A percentile compares a stretch with the other conserved stretches of the same genome.
Evolutionary conservation across 306 rosid species (phyloP).

Genomic region (Cicer judaicum): DNA sequence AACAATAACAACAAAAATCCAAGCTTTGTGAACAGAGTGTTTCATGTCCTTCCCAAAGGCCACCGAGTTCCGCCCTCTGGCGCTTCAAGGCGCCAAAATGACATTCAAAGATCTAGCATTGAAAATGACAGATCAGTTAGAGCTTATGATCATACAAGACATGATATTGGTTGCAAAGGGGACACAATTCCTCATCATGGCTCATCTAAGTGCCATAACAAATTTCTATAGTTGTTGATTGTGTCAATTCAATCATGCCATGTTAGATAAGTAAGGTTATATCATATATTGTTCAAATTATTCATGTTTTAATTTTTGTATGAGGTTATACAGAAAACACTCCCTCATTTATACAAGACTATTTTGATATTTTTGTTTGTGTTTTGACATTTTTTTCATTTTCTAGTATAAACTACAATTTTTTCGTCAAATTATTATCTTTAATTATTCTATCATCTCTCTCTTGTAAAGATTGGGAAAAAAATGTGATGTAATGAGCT

Average conservation of each 20-base stretch:
- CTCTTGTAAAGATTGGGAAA: background rate
- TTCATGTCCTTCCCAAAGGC: constrained; percentile 5
- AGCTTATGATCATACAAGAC: too few relatives aligned
- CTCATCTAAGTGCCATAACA: too few relatives aligned
- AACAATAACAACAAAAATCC: background rate
- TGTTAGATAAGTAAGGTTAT: background rate
- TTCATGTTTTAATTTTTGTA: background rate
- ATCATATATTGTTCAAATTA: background rate
- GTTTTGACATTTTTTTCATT: background rate
- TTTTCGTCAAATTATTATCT: background rate
- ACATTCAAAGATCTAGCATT: background rate
- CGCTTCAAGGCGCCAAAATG: background rate
- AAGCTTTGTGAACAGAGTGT: background rate
- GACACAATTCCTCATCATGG: background rate
- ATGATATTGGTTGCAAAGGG: background rate
- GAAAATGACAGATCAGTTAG: background rate
- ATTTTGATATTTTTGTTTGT: background rate
- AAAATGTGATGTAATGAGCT: background rate
- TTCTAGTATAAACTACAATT: background rate
- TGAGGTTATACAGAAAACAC: background rate
- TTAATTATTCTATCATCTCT: background rate
- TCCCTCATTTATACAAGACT: background rate
- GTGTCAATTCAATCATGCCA: background rate
- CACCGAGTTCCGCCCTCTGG: background rate
- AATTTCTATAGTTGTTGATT: background rate